Base-by-base conservation (phyloP, 73 alveolate genomes). In the Stentor coeruleus region DNA sequence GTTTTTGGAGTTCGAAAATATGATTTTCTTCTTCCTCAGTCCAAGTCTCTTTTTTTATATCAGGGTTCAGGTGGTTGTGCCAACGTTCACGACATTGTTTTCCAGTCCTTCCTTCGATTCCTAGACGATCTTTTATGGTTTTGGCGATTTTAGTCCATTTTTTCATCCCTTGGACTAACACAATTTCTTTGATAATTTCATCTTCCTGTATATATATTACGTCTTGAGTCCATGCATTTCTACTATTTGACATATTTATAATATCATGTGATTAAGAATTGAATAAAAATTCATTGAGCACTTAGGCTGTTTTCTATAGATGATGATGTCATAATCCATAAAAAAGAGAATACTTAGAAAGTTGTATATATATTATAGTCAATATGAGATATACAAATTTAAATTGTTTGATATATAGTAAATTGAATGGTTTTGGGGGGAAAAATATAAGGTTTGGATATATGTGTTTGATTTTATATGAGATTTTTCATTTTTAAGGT, bases 61-160 rank as follows among this genome's bases (percentile, higher is more conserved):
- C 93, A 73, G 98, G 98, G 66, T 94, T 93, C 39, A 94, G 80
- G 76, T 92, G 92, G 59, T 93, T 93, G 76, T 83, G 86, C 96
- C 96, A 93, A 58, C 98, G 74, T 77, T 93, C 98, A 59, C 98
- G 59, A 58, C 98, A 93, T 79, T 93, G 93, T 83, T 93, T 93
- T 14, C 98, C 98, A 76, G 90, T 93, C 74, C 94, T 92, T 81
- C 93, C 97, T 49, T 97, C 85, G 77, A 94, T 94, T 30, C 97
- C 94, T 3, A 95, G 86, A 37, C 97, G 85, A 2, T 97, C 99
- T 39, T 91, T 88, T 28, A 94, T 90, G 26, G 87, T 76, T 35
- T 83, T 84, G 14, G 96, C 97, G n/a, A 94, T 94, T 85, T 85
- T 36, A 59, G 89, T 84, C 99, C 99, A 94, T 77, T 94, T 90